These are phyloP conservation scores for Calonectria pauciramosa DNA, from an alignment of 2,329 filamentous ascomycete genomes.

Conservation along the genomic window DNA sequence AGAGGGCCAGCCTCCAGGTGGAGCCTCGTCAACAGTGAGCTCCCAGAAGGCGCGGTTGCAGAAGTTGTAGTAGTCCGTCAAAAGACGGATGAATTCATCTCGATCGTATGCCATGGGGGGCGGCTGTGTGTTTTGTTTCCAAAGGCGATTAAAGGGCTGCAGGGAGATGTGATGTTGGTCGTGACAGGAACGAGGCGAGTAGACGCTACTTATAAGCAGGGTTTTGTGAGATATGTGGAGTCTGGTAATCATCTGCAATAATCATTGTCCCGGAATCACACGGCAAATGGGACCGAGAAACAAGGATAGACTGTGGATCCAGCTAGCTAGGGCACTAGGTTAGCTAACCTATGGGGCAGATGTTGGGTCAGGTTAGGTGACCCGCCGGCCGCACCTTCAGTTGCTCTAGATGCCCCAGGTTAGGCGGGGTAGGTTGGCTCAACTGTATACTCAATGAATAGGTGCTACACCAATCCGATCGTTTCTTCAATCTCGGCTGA, in stretches of 20 bases:
- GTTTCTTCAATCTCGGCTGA: too few species aligned
- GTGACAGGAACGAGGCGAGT: neutral
- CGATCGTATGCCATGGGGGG: conserved; percentile 5
- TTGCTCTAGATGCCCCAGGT: too few species aligned
- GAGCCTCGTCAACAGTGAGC: conserved; percentile 4
- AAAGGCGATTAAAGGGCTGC: neutral
- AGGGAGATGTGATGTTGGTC: neutral
- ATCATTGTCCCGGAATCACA: neutral
- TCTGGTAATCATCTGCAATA: neutral
- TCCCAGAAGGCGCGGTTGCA: conserved; percentile 33
- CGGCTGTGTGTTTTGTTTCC: neutral
- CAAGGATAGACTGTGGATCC: neutral
- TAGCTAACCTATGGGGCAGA: too few species aligned
- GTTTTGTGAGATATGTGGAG: neutral
- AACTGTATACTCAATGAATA: too few species aligned
- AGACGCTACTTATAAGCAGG: neutral
- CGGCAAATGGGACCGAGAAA: neutral
- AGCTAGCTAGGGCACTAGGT: too few species aligned
- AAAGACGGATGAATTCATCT: conserved; percentile 32
- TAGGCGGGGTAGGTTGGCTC: too few species aligned
- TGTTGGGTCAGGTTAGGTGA: too few species aligned
- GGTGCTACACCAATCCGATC: too few species aligned
- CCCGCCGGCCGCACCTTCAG: too few species aligned
- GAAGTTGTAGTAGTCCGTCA: conserved; percentile 37
- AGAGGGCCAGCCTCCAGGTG: conserved; percentile 28